Percentiles rank a stretch among this genome's conserved stretches.
Evolutionary conservation across 495 filamentous ascomycete genomes (phyloP).

Genomic region (Penicillium verhagenii): DNA sequence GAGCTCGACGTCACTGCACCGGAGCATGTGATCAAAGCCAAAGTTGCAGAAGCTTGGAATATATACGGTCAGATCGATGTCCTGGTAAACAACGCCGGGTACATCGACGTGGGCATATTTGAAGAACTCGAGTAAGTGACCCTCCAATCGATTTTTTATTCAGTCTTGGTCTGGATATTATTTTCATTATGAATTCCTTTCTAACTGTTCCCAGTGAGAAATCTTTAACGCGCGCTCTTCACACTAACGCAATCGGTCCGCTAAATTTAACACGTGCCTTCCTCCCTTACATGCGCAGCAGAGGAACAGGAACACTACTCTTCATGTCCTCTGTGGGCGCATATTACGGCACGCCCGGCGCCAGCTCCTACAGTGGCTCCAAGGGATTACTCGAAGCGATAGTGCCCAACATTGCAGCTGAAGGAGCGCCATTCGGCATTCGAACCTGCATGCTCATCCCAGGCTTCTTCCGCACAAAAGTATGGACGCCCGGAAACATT

Average conservation of each 20-base stretch:
- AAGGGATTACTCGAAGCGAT: neutral
- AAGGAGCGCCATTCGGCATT: neutral
- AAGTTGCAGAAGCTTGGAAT: constrained; percentile 36
- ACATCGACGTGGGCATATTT: constrained; percentile 25
- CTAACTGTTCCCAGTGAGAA: neutral
- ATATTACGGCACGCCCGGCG: neutral
- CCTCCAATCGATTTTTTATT: too few relatives aligned
- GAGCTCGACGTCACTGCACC: constrained; percentile 45
- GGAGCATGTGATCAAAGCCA: constrained; percentile 30
- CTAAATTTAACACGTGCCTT: constrained; percentile 46
- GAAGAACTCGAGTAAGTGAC: constrained; percentile 23
- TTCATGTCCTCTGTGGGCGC: constrained; percentile 14
- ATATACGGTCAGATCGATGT: constrained; percentile 46
- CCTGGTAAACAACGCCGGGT: constrained; percentile 54
- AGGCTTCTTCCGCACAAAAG: neutral
- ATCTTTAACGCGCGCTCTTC: constrained; percentile 1
- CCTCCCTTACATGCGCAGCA: constrained; percentile 46
- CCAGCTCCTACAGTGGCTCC: neutral
- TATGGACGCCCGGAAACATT: neutral
- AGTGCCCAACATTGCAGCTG: neutral
- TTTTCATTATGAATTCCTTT: too few relatives aligned
- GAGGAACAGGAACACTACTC: constrained; percentile 38
- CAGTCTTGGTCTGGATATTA: too few relatives aligned
- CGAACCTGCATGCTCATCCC: neutral
- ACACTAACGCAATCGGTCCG: constrained; percentile 44